Evolutionary conservation across 108 stramenopile species (phyloP).

Genomic region (Bacterosira constricta): DNA sequence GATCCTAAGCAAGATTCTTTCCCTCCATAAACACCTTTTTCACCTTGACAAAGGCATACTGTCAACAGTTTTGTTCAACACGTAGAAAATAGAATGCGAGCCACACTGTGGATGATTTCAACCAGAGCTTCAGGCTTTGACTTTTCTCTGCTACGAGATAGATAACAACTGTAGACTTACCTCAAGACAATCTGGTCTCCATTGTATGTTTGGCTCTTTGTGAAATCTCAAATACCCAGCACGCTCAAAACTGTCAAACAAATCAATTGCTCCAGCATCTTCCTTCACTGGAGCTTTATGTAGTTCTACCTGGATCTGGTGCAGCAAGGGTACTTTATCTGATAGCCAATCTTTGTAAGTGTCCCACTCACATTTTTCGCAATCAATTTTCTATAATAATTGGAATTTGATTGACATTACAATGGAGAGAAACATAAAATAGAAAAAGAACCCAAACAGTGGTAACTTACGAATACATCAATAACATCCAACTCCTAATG

Average conservation of each 20-base stretch:
- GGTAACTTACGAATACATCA: conserved; percentile 59
- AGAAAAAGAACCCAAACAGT: not conserved
- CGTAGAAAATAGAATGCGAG: no score
- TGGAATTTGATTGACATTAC: not conserved
- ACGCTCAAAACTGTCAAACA: conserved; percentile 48
- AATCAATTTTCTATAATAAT: conserved; percentile 55
- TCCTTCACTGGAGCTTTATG: conserved; percentile 26
- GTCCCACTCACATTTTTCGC: conserved; percentile 71
- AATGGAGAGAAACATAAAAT: not conserved
- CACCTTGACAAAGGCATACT: conserved; percentile 44
- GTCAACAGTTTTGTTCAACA: no score
- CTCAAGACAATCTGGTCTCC: conserved; percentile 26
- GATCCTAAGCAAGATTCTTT: no score
- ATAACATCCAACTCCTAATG: conserved; percentile 54
- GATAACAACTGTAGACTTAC: no score
- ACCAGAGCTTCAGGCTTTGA: no score
- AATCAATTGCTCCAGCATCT: conserved; percentile 23
- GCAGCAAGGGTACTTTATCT: conserved; percentile 29
- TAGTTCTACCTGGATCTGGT: conserved; percentile 49
- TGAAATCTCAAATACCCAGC: conserved; percentile 62
- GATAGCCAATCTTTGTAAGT: conserved; percentile 43
- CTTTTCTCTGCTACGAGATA: no score
- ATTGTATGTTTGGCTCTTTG: conserved; percentile 58
- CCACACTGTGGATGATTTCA: no score
- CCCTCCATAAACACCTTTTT: conserved; percentile 31